Evolutionary conservation across 495 filamentous ascomycete species (phyloP).

Genomic region (Penicillium riverlandense): DNA sequence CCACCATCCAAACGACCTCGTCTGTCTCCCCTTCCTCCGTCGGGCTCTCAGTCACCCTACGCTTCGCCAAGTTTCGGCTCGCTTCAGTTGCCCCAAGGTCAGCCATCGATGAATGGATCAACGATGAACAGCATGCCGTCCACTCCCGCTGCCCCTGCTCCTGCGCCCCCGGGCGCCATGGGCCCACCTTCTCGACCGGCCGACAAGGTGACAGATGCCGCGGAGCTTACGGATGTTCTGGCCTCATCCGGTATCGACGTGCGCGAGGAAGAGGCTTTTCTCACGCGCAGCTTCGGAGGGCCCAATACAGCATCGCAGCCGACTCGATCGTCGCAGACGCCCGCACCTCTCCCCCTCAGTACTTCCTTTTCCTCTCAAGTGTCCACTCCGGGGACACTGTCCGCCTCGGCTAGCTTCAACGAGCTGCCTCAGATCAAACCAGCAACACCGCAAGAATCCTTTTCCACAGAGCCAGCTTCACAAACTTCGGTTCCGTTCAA

Average conservation of each 20-base stretch:
- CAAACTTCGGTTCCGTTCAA: conserved; percentile 28
- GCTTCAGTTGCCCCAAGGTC: conserved; percentile 27
- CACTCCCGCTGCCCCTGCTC: conserved; percentile 20
- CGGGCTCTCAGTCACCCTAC: conserved; percentile 44
- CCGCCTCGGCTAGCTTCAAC: conserved; percentile 31
- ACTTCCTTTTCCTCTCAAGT: conserved; percentile 35
- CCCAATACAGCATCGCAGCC: conserved; percentile 35
- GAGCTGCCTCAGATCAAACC: conserved; percentile 29
- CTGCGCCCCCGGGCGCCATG: conserved; percentile 54
- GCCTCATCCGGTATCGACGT: conserved; percentile 76
- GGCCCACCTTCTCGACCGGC: conserved; percentile 71
- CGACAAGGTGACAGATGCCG: conserved; percentile 61
- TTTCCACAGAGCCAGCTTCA: conserved; percentile 23
- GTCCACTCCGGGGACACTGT: conserved; percentile 30
- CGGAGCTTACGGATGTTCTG: conserved; percentile 70
- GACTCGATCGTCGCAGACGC: conserved; percentile 35
- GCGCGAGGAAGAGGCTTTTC: conserved; percentile 68
- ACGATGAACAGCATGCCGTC: conserved; percentile 26
- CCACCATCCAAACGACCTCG: conserved; percentile 60
- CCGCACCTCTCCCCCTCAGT: conserved; percentile 33
- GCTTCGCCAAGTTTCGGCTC: conserved; percentile 12
- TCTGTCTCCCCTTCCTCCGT: conserved; percentile 57
- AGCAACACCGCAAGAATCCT: conserved; percentile 24
- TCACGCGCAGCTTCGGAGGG: conserved; percentile 54
- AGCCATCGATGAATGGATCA: conserved; percentile 25